Conservation (phyloP, 2,329 filamentous ascomycete genomes). For the Stenocarpella maydis region DNA sequence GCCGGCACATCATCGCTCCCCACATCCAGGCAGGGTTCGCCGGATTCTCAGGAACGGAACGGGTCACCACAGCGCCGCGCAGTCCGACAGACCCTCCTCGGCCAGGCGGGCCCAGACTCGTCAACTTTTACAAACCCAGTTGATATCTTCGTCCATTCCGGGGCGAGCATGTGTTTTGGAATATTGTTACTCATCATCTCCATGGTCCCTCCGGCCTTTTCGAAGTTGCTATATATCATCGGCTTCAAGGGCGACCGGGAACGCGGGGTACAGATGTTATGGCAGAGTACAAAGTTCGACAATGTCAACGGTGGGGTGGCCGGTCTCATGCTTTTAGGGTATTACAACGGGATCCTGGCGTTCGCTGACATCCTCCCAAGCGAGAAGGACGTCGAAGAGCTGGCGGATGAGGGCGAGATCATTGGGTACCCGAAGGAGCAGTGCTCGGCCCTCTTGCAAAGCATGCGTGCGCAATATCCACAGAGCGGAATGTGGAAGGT, state of each 20-base stretch:
- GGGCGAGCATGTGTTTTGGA: constrained; percentile 89
- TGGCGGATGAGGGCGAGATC: constrained; percentile 61
- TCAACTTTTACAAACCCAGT: constrained; percentile 76
- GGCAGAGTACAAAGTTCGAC: constrained; percentile 84
- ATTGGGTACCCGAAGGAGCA: constrained; percentile 77
- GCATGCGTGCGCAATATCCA: constrained; percentile 82
- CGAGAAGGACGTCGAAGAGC: constrained; percentile 58
- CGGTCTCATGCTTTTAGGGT: constrained; percentile 80
- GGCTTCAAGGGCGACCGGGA: constrained; percentile 91
- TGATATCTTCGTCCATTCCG: constrained; percentile 89
- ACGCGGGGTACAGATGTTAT: constrained; percentile 83
- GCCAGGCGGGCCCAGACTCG: constrained; percentile 59
- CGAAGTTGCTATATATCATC: constrained; percentile 84
- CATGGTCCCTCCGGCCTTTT: constrained; percentile 90
- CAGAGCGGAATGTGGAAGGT: constrained; percentile 86
- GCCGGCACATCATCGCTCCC: constrained; percentile 8
- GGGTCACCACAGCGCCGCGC: constrained; percentile 37
- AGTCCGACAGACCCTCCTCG: constrained; percentile 45
- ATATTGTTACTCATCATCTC: constrained; percentile 87
- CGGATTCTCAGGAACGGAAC: constrained; percentile 18
- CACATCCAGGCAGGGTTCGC: constrained; percentile 26
- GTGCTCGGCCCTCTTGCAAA: constrained; percentile 71
- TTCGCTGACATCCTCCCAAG: constrained; percentile 86
- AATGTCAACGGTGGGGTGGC: constrained; percentile 95
- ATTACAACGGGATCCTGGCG: constrained; percentile 87